Evolutionary conservation across 2,329 filamentous ascomycete genomes (phyloP), one percentile per base, ranked within the genome.

Genomic region (Diplodia mutila): DNA sequence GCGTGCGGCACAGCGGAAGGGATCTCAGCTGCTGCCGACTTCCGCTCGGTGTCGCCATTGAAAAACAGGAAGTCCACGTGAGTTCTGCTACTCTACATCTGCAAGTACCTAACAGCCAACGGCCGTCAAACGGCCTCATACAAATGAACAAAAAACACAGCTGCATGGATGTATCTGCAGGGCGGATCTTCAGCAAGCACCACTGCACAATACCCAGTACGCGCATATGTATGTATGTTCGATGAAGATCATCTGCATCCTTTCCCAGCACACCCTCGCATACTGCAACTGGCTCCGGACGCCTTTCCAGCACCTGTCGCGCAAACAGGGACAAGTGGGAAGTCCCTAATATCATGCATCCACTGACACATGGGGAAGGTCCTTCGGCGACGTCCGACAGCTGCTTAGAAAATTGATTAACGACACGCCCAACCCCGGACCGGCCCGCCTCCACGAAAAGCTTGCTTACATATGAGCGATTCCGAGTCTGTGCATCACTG

Each of bases 381-480:
- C 23, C n/a, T 16, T 63, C 59, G 59, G 42, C 42, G 59, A 63
- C 59, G 59, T 27, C 59, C 59, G 59, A 63, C 42, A 29, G 29
- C 29, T 23, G 27, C 27, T 12, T 21, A 51, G 21, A 49, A 61
- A 12, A 14, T 53, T 25, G 27, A 2, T 18, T 23, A 4, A 16
- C 9, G 3, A 37, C 12, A 51, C 46, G 25, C 46, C 18, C 32
- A n/a, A 49, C 12, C 42, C 23, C 59, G 59, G 59, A 51, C 59
- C 59, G 59, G 46, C 18, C 59, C 59, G 59, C 42, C 59, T 63
- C 59, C 59, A 39, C 59, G 34, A 12, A 34, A n/a, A 18, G n/a
- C 42, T 46, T 48, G 25, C 18, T 48, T 16, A 1, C 59, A 34
- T 18, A n/a, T 6, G 29, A 18, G 3, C 18, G 29, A 63, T n/a